Base-by-base conservation (phyloP, 768 basidiomycete species). In the Collybia sp. region DNA sequence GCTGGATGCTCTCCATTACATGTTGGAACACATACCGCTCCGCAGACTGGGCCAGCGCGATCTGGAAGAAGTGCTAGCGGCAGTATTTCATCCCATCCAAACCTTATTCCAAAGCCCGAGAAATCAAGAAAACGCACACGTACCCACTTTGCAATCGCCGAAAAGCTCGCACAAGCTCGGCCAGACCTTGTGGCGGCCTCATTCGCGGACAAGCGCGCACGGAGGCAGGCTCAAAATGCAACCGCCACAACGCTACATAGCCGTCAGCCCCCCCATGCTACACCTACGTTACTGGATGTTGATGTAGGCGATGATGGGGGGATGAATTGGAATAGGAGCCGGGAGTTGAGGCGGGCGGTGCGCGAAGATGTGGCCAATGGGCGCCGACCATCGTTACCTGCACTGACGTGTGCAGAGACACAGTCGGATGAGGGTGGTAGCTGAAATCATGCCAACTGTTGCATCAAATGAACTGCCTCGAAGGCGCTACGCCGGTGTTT, bases 161-260 rank as follows among this genome's bases (percentile, higher is more conserved):
- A 74, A 32, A 70, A 67, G 30, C 59, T 80, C 12, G 66, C 69
- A 3, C 55, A 53, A 12, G 74, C 73, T 10, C 68, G 70, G 19
- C 79, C 77, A 2, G 67, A 73, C 44, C 63, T 69, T 6, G 67
- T 71, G 1, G 55, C 56, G 6, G 53, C 63, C 2, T 57, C 64
- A 0, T 71, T 68, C 45, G 41, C 51, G 36, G 39, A 40, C 5
- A 65, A 60, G 42, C 53, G 59, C 9, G 60, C 61, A 12, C 56
- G 50, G 40, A 46, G 58, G 12, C 35, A 55, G 15, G 58, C 50
- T 39, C 12, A 54, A 42, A 20, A 12, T 15, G 17, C 25, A 51
- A 34, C 36, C 39, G 15, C 54, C 48, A 37, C 39, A 40, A 1
- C 36, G 43, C 10, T 42, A 51, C 18, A 19, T 43, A 47, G 45